Conservation (phyloP, 2,329 filamentous ascomycete species). For the Pseudomassariella vexata region DNA sequence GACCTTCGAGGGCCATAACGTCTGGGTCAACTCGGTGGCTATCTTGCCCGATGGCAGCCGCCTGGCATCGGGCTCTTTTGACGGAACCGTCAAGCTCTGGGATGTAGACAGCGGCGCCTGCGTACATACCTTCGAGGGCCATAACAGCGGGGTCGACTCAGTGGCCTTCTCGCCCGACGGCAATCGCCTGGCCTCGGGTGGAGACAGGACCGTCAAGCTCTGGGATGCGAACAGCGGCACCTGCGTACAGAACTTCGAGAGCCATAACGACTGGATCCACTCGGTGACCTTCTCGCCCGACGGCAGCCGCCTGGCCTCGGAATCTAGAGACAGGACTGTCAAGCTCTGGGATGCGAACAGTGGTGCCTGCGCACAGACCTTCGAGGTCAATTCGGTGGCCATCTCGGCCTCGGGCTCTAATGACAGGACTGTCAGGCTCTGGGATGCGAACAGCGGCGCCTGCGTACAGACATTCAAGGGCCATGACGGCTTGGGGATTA, state of each 20-base stretch:
- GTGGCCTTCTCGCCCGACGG: constrained; percentile 7
- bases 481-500: too few species aligned
- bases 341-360: constrained; percentile 8
- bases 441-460: constrained; percentile 6
- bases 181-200: constrained; percentile 2
- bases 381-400: constrained; percentile 2
- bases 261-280: constrained; percentile 2
- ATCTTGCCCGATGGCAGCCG: constrained; percentile 7
- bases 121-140: constrained; percentile 5
- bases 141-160: background rate
- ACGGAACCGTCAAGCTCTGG: constrained; percentile 4
- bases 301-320: constrained; percentile 6
- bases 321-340: constrained; percentile 7
- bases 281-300: too few species aligned
- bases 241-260: background rate
- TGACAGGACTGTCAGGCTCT: constrained; percentile 8
- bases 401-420: constrained; percentile 6
- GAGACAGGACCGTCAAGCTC: constrained; percentile 1
- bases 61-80: constrained; percentile 5
- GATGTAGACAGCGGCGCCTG: constrained; percentile 1
- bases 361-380: background rate
- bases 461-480: background rate
- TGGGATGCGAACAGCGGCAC: constrained; percentile 1
- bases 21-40: background rate
- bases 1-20: constrained; percentile 5